phyloP scores from a whole-genome alignment of 1,284 basidiomycete species.

The Rhodotorula mucilaginosa region DNA sequence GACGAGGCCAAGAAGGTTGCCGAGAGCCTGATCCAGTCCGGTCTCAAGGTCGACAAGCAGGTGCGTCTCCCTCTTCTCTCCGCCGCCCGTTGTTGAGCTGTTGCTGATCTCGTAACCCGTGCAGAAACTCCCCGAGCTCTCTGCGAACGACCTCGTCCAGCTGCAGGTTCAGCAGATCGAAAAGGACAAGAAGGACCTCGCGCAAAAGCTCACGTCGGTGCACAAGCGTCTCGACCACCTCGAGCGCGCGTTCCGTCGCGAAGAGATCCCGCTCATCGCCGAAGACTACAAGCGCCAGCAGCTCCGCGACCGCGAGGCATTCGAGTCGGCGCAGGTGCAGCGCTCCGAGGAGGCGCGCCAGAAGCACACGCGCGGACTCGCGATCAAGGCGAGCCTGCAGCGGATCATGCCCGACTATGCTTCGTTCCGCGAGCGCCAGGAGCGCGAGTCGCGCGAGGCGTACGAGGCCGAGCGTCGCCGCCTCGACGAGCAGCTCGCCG shows the following conservation, averaged over 20 bases:
- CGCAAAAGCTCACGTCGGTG: conserved; percentile 77
- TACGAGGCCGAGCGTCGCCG: conserved; percentile 50
- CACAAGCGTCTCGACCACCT: conserved; percentile 91
- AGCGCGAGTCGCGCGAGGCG: conserved; percentile 79
- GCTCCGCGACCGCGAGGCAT: conserved; percentile 66
- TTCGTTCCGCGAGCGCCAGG: conserved; percentile 67
- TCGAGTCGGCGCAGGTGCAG: conserved; percentile 64
- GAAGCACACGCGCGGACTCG: conserved; percentile 68
- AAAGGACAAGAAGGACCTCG: conserved; percentile 91
- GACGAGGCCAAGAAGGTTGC: conserved; percentile 67
- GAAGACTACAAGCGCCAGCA: conserved; percentile 89
- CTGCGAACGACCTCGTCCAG: conserved; percentile 76
- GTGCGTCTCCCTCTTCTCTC: conserved; percentile 53
- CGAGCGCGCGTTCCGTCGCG: conserved; percentile 93
- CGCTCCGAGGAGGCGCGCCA: conserved; percentile 63
- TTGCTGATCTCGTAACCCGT: background rate
- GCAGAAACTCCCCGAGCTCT: conserved; percentile 30
- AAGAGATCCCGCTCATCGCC: conserved; percentile 80
- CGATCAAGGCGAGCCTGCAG: conserved; percentile 72
- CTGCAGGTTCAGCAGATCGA: conserved; percentile 93
- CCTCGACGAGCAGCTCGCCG: conserved; percentile 34
- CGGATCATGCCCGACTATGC: conserved; percentile 75
- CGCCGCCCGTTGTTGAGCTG: background rate
- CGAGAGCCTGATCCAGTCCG: conserved; percentile 73
- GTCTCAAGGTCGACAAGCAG: conserved; percentile 78